phyloP scores from a whole-genome alignment of 306 rosid species.

The Vicia villosa region DNA sequence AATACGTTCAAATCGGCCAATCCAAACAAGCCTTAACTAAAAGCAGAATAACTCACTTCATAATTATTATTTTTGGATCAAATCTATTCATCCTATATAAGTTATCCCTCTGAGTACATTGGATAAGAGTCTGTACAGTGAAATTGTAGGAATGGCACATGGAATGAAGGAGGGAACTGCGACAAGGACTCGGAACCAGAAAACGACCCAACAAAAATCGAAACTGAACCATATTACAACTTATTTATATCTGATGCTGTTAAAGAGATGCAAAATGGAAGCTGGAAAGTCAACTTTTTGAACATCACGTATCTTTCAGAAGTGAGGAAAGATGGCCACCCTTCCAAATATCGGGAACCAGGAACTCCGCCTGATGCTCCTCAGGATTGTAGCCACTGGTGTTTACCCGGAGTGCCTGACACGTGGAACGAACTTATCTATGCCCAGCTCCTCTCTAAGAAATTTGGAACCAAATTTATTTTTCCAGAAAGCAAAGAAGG shows the following conservation, averaged over 20 bases:
- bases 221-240: constrained; percentile 64
- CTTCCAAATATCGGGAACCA: constrained; percentile 81
- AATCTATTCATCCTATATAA: background rate
- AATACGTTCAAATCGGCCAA: background rate
- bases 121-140: constrained; percentile 27
- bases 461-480: constrained; percentile 46
- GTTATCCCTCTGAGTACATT: constrained; percentile 6
- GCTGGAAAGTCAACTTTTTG: constrained; percentile 60
- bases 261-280: constrained; percentile 64
- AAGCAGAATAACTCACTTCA: constrained; percentile 2
- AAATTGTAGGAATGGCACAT: constrained; percentile 78
- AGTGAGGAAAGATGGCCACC: constrained; percentile 87
- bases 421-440: constrained; percentile 91
- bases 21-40: background rate
- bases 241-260: constrained; percentile 55
- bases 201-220: constrained; percentile 49
- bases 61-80: background rate
- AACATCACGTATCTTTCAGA: constrained; percentile 89
- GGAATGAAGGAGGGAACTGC: constrained; percentile 76
- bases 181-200: constrained; percentile 59
- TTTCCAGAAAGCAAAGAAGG: constrained; percentile 30
- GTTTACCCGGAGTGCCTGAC: constrained; percentile 97
- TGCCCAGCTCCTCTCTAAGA: constrained; percentile 60
- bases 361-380: constrained; percentile 76
- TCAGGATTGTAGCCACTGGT: constrained; percentile 99